A percentile compares a stretch with the other conserved stretches of the same genome.
Conservation (phyloP, 345 rosid species). For the Murraya paniculata region DNA sequence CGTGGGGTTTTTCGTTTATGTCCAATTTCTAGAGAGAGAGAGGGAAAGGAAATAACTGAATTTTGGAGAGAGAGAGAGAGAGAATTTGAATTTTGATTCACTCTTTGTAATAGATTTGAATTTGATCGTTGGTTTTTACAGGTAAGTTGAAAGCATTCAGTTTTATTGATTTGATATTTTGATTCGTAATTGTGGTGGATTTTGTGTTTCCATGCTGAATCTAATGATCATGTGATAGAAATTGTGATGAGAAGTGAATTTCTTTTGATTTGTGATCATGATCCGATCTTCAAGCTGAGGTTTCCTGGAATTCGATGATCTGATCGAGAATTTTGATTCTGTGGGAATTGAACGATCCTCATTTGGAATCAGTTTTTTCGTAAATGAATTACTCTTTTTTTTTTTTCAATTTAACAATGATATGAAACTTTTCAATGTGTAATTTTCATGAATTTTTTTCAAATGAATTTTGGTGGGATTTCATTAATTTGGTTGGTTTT, state of each 20-base stretch:
- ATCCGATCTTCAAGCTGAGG: conserved; percentile 33
- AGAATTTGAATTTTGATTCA: background rate
- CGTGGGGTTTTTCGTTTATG: background rate
- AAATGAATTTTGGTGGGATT: background rate
- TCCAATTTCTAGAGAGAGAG: conserved; percentile 1
- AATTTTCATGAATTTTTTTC: too few relatives aligned
- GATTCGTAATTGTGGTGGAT: conserved; percentile 8
- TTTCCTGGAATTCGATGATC: conserved; percentile 8
- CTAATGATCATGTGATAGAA: conserved; percentile 7
- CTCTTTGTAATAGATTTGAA: conserved; percentile 1
- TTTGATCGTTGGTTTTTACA: conserved; percentile 19
- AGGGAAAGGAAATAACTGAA: background rate
- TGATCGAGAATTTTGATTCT: conserved; percentile 6
- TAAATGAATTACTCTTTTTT: background rate
- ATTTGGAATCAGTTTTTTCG: background rate
- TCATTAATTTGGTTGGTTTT: background rate
- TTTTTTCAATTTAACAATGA: background rate
- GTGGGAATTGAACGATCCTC: background rate
- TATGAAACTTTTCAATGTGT: background rate
- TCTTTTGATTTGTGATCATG: conserved; percentile 23
- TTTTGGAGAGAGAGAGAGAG: conserved; percentile 9
- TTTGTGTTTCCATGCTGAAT: conserved; percentile 19
- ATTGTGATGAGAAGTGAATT: conserved; percentile 1
- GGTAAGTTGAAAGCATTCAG: conserved; percentile 18
- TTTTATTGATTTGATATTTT: conserved; percentile 1